Conservation (phyloP, 176 grass and related monocot species). For the Pontederia paniculata region DNA sequence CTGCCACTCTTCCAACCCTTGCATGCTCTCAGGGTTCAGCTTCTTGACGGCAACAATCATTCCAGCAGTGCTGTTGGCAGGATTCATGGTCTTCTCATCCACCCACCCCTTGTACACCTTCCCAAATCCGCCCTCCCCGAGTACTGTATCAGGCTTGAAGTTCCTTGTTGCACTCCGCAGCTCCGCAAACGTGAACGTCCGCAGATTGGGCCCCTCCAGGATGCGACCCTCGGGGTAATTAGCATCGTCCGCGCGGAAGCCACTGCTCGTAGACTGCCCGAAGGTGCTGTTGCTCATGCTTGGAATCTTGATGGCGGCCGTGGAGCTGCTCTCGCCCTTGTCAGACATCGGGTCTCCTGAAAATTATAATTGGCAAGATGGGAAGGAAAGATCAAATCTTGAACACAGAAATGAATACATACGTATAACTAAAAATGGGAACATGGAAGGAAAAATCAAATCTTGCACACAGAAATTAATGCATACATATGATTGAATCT, state of each 20-base stretch:
- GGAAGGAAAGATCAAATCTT: too few species aligned
- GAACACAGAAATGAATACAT: too few species aligned
- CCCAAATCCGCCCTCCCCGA: conserved; percentile 12
- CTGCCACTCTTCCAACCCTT: conserved; percentile 13
- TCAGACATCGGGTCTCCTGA: too few species aligned
- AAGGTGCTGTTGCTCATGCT: not conserved
- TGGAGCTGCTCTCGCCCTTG: too few species aligned
- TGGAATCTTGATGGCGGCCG: not conserved
- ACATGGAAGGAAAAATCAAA: too few species aligned
- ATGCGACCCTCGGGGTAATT: not conserved
- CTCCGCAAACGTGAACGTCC: not conserved
- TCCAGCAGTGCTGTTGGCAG: not conserved
- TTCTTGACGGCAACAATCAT: conserved; percentile 9
- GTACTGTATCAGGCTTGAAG: not conserved
- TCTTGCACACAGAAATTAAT: too few species aligned
- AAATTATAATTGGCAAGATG: too few species aligned
- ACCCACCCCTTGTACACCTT: conserved; percentile 11
- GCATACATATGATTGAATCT: too few species aligned
- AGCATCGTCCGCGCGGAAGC: not conserved
- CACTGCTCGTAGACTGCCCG: conserved; percentile 11
- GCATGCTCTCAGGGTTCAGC: conserved; percentile 4
- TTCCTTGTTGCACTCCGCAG: conserved; percentile 1
- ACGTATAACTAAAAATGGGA: too few species aligned
- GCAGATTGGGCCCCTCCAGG: conserved; percentile 3
- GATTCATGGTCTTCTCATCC: conserved; percentile 1